Evolutionary conservation across 495 filamentous ascomycete species (phyloP), one percentile per base, ranked within the genome.

Genomic region (Aspergillus haitiensis): DNA sequence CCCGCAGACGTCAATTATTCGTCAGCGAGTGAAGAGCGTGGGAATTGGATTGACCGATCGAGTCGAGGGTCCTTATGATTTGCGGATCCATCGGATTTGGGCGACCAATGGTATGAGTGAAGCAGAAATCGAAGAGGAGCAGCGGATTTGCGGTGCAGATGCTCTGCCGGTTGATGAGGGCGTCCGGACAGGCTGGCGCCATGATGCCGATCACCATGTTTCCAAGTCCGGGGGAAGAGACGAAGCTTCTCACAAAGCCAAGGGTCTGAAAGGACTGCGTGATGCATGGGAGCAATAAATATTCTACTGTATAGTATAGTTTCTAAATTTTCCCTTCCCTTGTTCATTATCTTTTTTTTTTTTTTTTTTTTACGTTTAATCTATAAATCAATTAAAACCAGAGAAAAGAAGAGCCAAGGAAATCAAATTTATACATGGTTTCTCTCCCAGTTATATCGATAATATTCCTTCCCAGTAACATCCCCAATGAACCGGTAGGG

Each of bases 31-130:
- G 42, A 82, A 84, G 68, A 93, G 88, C 42, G 77, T 98, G 15
- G 94, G 94, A 11, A 85, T 98, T 52, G 90, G 91, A 42, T 70
- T 97, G 58, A 98, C 90, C 54, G 94, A 98, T 71, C 81, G 95
- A 32, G 81, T 96, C 10, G 88, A 90, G 21, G 94, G 94, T 0
- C 85, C 89, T 2, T 97, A 89, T 70, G 88, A 96, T 69, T 78
- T 98, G 37, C 85, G 82, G 45, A 86, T 98, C 53, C 88, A 92
- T 66, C 76, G 84, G 58, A 86, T 98, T 27, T 97, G 93, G 93
- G 92, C 80, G 0, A 80, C 81, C 6, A 80, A 82, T 63, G 75
- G 75, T 1, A 70, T 78, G 66, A 67, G 74, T 16, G 73, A 78
- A 60, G 64, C 56, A 13, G 78, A 80, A 50, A 57, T 68, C 48